Base-by-base conservation (phyloP, 768 basidiomycete genomes). In the Rhizopogon roseolus region DNA sequence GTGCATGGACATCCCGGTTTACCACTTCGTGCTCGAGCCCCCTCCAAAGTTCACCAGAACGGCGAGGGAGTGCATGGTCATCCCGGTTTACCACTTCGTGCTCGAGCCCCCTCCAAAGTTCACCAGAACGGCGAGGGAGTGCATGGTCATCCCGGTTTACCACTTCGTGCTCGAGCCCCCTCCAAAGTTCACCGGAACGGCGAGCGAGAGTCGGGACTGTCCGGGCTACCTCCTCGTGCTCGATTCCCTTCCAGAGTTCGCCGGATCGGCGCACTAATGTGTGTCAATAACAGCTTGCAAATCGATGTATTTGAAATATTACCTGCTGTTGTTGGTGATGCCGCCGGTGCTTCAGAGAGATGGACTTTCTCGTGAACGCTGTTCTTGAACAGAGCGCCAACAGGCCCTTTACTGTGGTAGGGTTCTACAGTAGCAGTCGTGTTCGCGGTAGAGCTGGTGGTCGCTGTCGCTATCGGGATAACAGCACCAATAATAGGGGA, bases 301-400 rank as follows among this genome's bases (percentile, higher is more conserved):
- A 13, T 48, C 8, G 32, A 22, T 8, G 5, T 34, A 9, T 36
- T 14, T 34, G 32, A 22, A 1, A 22, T 2, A 48, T 48, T 19
- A 48, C 45, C 45, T 34, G 16, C 45, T 48, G 45, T 5, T 1
- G 14, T 48, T 5, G 32, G 29, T 8, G 29, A 32, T 19, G 13
- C 8, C 34, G 7, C 45, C 8, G 46, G 19, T 48, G 46, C 5
- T 48, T 22, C 46, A 25, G 45, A 34, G n/a, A 58, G 63, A 42
- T 46, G 40, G 38, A 56, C 54, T 39, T 55, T 52, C 41, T 67
- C 43, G 41, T 66, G 64, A 48, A 67, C 54, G 19, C 57, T 55
- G 38, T 54, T 49, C 62, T 58, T 66, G 28, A 51, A 54, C 43
- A 64, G 29, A 22, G 57, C 54, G 2, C 59, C 64, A 10, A n/a